These are phyloP conservation scores for Fonsecaea monophora DNA, from an alignment of 2,329 filamentous ascomycete species.

Conservation along the genomic window DNA sequence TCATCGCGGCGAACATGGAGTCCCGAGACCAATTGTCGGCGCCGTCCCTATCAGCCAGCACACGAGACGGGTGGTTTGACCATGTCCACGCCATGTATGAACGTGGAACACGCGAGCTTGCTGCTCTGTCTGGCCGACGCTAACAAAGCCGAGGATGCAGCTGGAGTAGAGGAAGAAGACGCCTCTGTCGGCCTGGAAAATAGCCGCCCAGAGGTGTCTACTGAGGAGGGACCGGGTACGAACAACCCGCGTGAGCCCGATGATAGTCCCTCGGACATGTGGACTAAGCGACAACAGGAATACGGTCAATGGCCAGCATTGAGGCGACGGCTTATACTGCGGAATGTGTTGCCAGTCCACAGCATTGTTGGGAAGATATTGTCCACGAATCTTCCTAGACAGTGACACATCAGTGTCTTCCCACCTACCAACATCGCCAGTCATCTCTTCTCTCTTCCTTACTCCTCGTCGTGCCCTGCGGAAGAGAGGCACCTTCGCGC, in stretches of 20 bases:
- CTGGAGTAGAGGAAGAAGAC: background rate
- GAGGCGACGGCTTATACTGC: no score
- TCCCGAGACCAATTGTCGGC: conserved; percentile 48
- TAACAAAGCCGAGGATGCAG: no score
- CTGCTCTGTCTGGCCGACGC: no score
- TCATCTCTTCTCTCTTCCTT: background rate
- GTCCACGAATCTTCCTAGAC: no score
- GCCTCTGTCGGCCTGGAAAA: background rate
- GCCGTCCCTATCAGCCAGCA: conserved; percentile 43
- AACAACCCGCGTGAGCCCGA: conserved; percentile 1
- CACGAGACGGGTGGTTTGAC: no score
- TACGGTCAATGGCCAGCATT: no score
- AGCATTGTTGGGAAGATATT: no score
- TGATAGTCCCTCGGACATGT: background rate
- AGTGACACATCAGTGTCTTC: no score
- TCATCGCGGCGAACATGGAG: conserved; percentile 46
- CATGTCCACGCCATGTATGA: no score
- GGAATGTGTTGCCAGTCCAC: no score
- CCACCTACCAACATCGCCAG: background rate
- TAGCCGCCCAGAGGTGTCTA: background rate
- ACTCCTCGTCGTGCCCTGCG: conserved; percentile 4
- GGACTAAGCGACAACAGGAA: conserved; percentile 26
- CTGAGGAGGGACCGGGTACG: background rate
- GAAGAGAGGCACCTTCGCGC: conserved; percentile 13
- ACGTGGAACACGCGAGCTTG: no score